Evolutionary conservation across 306 rosid species (phyloP).

Genomic region (Quercus engelmannii): DNA sequence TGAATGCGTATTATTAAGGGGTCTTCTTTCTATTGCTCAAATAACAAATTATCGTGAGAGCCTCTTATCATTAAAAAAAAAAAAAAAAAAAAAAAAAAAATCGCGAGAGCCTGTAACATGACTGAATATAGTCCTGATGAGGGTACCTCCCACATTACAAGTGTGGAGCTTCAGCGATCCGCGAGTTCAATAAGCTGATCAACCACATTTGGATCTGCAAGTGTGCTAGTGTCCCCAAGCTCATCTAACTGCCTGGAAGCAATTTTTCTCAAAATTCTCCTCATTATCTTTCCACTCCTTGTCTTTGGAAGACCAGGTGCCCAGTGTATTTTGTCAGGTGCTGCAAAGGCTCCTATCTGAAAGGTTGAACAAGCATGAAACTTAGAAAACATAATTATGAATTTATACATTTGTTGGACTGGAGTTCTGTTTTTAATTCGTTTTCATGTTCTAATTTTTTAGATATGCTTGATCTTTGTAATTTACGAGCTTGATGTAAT

Average conservation of each 20-base stretch:
- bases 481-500: no score
- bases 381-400: not conserved
- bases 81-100: no score
- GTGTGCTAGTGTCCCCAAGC: conserved; percentile 95
- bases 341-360: conserved; percentile 99
- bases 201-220: conserved; percentile 87
- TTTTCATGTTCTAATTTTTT: no score
- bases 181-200: conserved; percentile 77
- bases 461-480: no score
- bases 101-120: not conserved
- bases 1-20: no score
- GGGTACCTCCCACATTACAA: conserved; percentile 19
- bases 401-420: not conserved
- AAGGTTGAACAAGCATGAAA: conserved; percentile 22
- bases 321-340: conserved; percentile 98
- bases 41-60: no score
- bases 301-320: conserved; percentile 99
- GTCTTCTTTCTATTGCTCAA: no score
- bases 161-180: conserved; percentile 41
- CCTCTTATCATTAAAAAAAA: not conserved
- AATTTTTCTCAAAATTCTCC: conserved; percentile 90
- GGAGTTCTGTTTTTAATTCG: no score
- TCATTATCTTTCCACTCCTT: conserved; percentile 98
- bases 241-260: conserved; percentile 88
- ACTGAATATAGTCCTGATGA: not conserved